Evolutionary conservation across 2,329 filamentous ascomycete genomes (phyloP).

Genomic region (Torrubiellomyces zombiae): DNA sequence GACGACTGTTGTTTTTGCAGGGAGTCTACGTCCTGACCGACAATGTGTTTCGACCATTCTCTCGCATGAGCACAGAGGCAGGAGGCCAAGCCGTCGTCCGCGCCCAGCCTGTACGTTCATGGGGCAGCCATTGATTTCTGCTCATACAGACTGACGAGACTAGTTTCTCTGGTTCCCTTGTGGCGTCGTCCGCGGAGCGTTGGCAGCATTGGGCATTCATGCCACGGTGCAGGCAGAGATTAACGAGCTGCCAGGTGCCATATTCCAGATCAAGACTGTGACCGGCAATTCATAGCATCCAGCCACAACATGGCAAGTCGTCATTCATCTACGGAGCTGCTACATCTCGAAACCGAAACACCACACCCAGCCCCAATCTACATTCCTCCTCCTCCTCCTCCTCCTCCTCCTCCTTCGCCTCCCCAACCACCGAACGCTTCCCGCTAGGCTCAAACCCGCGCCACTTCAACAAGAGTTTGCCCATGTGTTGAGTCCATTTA

Average conservation of each 20-base stretch:
- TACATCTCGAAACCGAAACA: not conserved
- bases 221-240: conserved; percentile 87
- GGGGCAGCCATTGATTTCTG: not conserved
- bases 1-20: conserved; percentile 19
- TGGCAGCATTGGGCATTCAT: conserved; percentile 80
- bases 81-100: conserved; percentile 55
- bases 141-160: conserved; percentile 1
- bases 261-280: conserved; percentile 89
- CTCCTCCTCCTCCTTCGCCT: not conserved
- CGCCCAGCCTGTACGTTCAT: conserved; percentile 59
- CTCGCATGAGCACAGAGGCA: conserved; percentile 72
- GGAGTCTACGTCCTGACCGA: conserved; percentile 95
- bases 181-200: conserved; percentile 77
- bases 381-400: too few relatives aligned
- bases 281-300: conserved; percentile 41
- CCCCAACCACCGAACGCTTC: not conserved
- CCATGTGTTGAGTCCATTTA: too few relatives aligned
- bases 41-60: conserved; percentile 75
- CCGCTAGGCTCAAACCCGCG: too few relatives aligned
- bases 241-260: conserved; percentile 68
- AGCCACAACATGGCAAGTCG: too few relatives aligned
- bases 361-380: too few relatives aligned
- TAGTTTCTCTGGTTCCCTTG: conserved; percentile 93
- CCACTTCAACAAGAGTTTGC: too few relatives aligned
- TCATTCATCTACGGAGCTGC: too few relatives aligned